phyloP scores from a whole-genome alignment of 306 rosid genomes.

The Trifolium repens region DNA sequence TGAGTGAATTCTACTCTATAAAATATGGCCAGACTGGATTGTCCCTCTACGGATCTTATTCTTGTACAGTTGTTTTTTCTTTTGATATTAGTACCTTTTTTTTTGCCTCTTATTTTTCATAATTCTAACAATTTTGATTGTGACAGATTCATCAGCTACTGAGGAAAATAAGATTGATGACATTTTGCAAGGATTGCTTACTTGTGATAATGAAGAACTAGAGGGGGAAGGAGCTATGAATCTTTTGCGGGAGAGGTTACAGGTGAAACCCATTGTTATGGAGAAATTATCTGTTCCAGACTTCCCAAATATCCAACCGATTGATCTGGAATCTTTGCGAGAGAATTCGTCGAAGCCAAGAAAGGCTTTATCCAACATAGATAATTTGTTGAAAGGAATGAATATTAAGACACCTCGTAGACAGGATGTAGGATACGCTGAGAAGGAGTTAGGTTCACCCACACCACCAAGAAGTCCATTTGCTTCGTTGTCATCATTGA shows the following conservation, averaged over 20 bases:
- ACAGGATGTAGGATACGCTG: conserved; percentile 43
- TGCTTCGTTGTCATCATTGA: conserved; percentile 54
- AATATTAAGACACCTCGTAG: conserved; percentile 46
- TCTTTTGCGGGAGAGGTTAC: conserved; percentile 70
- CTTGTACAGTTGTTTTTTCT: neutral
- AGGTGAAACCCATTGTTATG: conserved; percentile 64
- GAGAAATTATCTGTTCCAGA: conserved; percentile 65
- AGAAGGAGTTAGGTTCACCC: conserved; percentile 61
- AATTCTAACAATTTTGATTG: conserved; percentile 13
- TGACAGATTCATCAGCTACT: conserved; percentile 53
- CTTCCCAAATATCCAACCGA: conserved; percentile 51
- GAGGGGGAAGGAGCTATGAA: conserved; percentile 63
- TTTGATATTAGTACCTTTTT: neutral
- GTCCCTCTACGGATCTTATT: neutral
- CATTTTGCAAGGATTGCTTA: conserved; percentile 64
- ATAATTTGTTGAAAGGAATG: conserved; percentile 52
- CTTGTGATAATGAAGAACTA: conserved; percentile 58
- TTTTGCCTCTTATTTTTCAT: neutral
- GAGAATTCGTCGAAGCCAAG: conserved; percentile 53
- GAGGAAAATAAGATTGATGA: conserved; percentile 46
- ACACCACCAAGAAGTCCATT: conserved; percentile 77
- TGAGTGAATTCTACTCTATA: conserved; percentile 37
- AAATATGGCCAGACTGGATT: conserved; percentile 6
- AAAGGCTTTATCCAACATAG: conserved; percentile 51
- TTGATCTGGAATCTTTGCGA: conserved; percentile 54